A percentile compares a stretch with the other conserved stretches of the same genome.
These are phyloP conservation scores for Rubus parviflorus DNA, from an alignment of 306 rosid species.

Conservation along the genomic window DNA sequence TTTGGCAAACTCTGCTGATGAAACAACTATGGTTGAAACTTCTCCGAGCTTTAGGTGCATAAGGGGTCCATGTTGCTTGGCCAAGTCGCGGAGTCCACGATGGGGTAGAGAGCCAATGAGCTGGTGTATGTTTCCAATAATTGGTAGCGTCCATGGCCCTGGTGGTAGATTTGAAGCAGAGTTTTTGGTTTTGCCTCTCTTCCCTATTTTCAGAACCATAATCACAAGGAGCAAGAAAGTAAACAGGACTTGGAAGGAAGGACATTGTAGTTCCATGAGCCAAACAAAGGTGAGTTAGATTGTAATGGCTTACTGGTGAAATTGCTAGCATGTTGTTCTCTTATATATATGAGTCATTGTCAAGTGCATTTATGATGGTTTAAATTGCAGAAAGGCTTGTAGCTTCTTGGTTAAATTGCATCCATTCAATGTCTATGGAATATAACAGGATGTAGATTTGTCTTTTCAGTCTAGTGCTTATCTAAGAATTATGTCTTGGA, in stretches of 20 bases:
- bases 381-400: no score
- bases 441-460: no score
- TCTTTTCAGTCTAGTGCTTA: no score
- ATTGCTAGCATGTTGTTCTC: no score
- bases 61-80: constrained; percentile 35
- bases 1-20: constrained; percentile 35
- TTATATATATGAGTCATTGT: no score
- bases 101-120: constrained; percentile 22
- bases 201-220: background rate
- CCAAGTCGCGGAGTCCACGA: constrained; percentile 27
- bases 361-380: no score
- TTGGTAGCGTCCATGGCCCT: constrained; percentile 43
- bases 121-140: constrained; percentile 32
- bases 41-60: constrained; percentile 48
- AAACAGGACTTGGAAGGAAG: background rate
- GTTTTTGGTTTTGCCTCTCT: no score
- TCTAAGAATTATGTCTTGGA: no score
- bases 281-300: background rate
- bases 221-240: background rate
- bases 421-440: no score
- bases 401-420: no score
- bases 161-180: constrained; percentile 21
- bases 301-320: background rate
- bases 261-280: background rate
- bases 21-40: constrained; percentile 23